phyloP scores from a whole-genome alignment of 73 alveolate genomes.

The Tetrahymena thermophila region DNA sequence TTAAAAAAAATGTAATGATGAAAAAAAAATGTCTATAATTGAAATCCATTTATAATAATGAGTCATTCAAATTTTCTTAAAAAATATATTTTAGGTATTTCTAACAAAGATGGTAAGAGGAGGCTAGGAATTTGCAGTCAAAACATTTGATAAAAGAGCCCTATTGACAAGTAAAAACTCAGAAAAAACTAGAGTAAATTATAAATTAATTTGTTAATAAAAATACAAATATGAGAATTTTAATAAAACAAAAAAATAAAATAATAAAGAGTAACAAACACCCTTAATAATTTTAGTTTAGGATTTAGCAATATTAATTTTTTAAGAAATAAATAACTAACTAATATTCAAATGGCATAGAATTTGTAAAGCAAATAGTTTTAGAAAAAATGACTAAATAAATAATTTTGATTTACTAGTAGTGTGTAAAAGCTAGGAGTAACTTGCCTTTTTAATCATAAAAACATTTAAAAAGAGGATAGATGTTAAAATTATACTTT shows the following conservation, averaged over 20 bases:
- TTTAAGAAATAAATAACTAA: no score
- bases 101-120: background rate
- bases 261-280: no score
- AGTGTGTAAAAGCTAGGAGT: background rate
- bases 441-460: background rate
- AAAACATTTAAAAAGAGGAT: no score
- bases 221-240: background rate
- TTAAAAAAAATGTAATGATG: no score
- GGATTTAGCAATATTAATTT: no score
- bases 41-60: no score
- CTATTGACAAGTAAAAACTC: background rate
- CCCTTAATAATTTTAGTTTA: no score
- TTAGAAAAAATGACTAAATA: background rate
- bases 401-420: no score
- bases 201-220: background rate
- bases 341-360: no score
- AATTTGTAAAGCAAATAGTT: background rate
- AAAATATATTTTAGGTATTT: background rate
- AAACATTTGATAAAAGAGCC: background rate
- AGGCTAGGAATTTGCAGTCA: background rate
- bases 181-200: background rate
- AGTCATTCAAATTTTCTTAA: background rate
- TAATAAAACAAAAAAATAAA: background rate
- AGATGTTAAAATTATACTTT: background rate
- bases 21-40: no score